Evolutionary conservation across 1,284 basidiomycete genomes (phyloP).

Genomic region (Phlebopus sp.): DNA sequence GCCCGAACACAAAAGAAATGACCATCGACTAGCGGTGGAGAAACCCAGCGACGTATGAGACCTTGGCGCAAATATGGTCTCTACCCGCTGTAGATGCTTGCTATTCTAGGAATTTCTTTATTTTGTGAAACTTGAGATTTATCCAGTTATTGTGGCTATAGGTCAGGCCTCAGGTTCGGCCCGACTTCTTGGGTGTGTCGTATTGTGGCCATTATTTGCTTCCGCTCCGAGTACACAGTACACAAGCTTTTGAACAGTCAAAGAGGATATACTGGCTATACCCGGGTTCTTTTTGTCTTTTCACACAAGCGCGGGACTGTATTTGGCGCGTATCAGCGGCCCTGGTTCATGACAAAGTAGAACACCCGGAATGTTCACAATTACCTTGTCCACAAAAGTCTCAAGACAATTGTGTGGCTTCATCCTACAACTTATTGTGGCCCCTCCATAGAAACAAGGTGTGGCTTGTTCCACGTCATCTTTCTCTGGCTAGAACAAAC

Average conservation of each 20-base stretch:
- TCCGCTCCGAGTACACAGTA: background rate
- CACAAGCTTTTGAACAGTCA: too few species aligned
- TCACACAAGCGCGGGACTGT: background rate
- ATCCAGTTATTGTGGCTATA: too few species aligned
- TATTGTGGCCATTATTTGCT: background rate
- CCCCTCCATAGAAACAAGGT: background rate
- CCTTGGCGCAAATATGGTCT: background rate
- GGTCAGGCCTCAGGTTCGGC: too few species aligned
- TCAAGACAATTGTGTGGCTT: slow-evolving; percentile 8
- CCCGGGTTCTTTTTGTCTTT: background rate
- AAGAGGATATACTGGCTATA: background rate
- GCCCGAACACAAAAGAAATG: slow-evolving; percentile 30
- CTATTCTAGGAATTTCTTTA: too few species aligned
- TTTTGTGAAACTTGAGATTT: too few species aligned
- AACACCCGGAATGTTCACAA: background rate
- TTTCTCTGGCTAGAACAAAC: background rate
- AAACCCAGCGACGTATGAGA: background rate
- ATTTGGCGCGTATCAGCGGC: background rate
- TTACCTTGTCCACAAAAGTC: slow-evolving; percentile 3
- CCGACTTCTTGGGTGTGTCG: background rate
- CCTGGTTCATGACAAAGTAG: background rate
- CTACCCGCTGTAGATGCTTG: too few species aligned
- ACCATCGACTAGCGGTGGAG: slow-evolving; percentile 31
- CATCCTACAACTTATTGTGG: background rate
- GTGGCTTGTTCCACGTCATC: background rate